Percentiles rank a stretch among this genome's conserved stretches.
Evolutionary conservation across 2,329 filamentous ascomycete species (phyloP).

Genomic region (Cladobotryum protrusum): DNA sequence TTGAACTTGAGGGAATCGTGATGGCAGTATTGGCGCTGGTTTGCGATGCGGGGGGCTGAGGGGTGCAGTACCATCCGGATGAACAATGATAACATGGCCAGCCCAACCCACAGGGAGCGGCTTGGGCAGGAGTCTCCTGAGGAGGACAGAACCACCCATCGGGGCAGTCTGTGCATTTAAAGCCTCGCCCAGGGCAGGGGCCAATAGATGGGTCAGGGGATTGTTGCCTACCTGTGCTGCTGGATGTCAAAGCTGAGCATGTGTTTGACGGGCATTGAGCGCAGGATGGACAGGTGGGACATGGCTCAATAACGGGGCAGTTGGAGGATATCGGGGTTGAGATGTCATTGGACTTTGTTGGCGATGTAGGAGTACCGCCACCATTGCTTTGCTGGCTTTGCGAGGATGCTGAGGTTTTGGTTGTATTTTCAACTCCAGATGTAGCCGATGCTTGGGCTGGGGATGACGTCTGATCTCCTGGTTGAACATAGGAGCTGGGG

Average conservation of each 20-base stretch:
- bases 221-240: background rate
- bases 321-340: background rate
- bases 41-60: constrained; percentile 3
- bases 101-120: constrained; percentile 22
- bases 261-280: constrained; percentile 6
- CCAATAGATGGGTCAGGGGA: constrained; percentile 8
- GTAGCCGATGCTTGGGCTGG: background rate
- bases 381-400: background rate
- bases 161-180: constrained; percentile 23
- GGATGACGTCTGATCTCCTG: background rate
- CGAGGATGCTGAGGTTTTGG: background rate
- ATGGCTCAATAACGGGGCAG: constrained; percentile 5
- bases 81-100: constrained; percentile 28
- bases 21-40: background rate
- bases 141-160: constrained; percentile 28
- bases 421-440: background rate
- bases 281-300: constrained; percentile 17
- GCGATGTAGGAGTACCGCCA: background rate
- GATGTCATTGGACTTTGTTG: background rate
- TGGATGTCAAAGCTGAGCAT: background rate
- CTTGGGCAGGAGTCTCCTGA: constrained; percentile 24
- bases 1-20: background rate
- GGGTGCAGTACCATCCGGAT: constrained; percentile 24
- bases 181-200: constrained; percentile 22
- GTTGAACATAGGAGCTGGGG: constrained; percentile 2